Percentiles rank a stretch among this genome's conserved stretches.
phyloP scores from a whole-genome alignment of 345 rosid species.

The Corchorus olitorius region DNA sequence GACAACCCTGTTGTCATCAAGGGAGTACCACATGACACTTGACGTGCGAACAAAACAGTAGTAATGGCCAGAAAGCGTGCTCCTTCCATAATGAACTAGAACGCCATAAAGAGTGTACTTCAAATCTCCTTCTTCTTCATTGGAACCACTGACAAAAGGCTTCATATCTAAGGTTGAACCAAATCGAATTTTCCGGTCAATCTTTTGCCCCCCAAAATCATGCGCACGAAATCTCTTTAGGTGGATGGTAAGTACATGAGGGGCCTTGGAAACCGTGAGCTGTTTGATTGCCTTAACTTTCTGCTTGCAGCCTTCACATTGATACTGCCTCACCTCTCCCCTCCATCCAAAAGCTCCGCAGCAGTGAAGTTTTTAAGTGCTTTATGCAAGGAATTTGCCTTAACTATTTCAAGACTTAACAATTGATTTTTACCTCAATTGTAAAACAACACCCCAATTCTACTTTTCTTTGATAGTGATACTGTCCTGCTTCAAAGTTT shows the following conservation, averaged over 20 bases:
- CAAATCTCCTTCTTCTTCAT: slow-evolving; percentile 70
- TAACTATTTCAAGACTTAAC: slow-evolving; percentile 85
- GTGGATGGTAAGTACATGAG: slow-evolving; percentile 81
- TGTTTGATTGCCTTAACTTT: slow-evolving; percentile 85
- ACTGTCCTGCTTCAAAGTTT: no score
- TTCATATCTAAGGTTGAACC: slow-evolving; percentile 68
- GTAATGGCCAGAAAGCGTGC: slow-evolving; percentile 90
- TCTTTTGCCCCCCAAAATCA: slow-evolving; percentile 72
- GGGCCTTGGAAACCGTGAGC: slow-evolving; percentile 85
- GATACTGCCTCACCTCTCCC: slow-evolving; percentile 87
- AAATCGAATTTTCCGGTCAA: slow-evolving; percentile 73
- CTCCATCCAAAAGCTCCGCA: slow-evolving; percentile 79
- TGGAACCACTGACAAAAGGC: slow-evolving; percentile 74
- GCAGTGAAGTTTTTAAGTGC: slow-evolving; percentile 83
- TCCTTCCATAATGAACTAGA: slow-evolving; percentile 87
- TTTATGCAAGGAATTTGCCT: slow-evolving; percentile 70
- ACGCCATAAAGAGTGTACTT: slow-evolving; percentile 94
- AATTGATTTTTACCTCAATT: no score
- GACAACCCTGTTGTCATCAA: slow-evolving; percentile 84
- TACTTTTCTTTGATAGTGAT: no score
- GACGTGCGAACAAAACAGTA: slow-evolving; percentile 91
- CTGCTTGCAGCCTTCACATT: slow-evolving; percentile 83
- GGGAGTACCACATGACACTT: slow-evolving; percentile 89
- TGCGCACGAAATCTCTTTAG: slow-evolving; percentile 86
- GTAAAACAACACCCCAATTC: no score